phyloP scores from a whole-genome alignment of 1,139 yeast species.

The Nakaseomyces sp. region DNA sequence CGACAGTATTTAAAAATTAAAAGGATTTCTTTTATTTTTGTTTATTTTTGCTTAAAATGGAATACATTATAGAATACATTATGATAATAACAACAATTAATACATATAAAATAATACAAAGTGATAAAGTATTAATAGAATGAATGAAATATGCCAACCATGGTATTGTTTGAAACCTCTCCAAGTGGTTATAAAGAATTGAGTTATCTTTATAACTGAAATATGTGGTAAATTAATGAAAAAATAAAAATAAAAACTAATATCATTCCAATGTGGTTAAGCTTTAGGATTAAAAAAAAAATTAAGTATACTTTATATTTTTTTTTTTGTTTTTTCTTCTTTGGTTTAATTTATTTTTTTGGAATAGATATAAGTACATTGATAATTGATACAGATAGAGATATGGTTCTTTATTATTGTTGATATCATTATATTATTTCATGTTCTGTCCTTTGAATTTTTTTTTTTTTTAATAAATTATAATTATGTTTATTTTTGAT shows the following conservation, averaged over 20 bases:
- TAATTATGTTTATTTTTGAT: too few species aligned
- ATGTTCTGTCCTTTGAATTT: not conserved
- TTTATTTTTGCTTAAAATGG: not conserved
- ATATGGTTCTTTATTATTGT: not conserved
- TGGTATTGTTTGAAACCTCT: not conserved
- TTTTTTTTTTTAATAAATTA: not conserved
- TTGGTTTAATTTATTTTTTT: conserved; percentile 8
- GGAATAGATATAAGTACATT: conserved; percentile 10
- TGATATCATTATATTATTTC: not conserved
- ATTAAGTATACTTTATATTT: not conserved
- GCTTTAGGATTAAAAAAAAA: too few species aligned
- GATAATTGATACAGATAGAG: conserved; percentile 8
- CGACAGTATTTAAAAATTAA: not conserved
- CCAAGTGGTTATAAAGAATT: too few species aligned
- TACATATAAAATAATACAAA: too few species aligned
- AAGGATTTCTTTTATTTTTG: not conserved
- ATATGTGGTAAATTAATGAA: too few species aligned
- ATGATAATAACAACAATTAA: too few species aligned
- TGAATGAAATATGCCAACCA: not conserved
- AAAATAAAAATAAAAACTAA: too few species aligned
- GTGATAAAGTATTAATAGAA: not conserved
- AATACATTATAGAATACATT: not conserved
- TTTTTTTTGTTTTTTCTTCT: too few species aligned
- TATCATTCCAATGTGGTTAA: too few species aligned
- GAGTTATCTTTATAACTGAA: too few species aligned